phyloP scores from a whole-genome alignment of 1,284 basidiomycete genomes.

The Microbotryum intermedium region DNA sequence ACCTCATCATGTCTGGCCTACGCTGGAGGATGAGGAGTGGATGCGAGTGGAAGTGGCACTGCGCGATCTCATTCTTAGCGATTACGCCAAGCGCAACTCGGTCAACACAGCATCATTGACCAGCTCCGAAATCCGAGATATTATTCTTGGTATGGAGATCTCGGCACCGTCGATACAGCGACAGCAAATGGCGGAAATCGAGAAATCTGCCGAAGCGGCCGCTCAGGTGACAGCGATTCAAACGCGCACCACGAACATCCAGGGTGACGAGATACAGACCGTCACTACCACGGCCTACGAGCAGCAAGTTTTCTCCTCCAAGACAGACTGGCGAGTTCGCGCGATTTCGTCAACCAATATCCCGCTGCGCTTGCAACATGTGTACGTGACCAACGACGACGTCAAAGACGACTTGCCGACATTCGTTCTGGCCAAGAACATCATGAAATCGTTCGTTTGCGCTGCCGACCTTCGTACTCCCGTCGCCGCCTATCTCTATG shows the following conservation, averaged over 20 bases:
- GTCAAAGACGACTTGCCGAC: constrained; percentile 96
- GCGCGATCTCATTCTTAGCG: constrained; percentile 50
- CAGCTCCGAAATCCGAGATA: constrained; percentile 89
- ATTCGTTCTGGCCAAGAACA: constrained; percentile 95
- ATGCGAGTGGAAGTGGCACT: constrained; percentile 98
- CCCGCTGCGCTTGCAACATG: constrained; percentile 90
- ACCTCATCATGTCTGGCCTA: constrained; percentile 96
- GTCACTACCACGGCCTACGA: constrained; percentile 98
- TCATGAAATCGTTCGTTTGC: constrained; percentile 87
- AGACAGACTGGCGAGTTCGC: constrained; percentile 85
- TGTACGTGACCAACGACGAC: constrained; percentile 98
- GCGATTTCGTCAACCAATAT: constrained; percentile 68
- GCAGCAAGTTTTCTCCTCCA: constrained; percentile 92
- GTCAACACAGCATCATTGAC: constrained; percentile 98
- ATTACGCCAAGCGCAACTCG: constrained; percentile 98
- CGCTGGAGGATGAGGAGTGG: constrained; percentile 91
- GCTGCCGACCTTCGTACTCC: constrained; percentile 92
- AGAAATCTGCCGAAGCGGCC: constrained; percentile 90
- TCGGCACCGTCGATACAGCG: constrained; percentile 73
- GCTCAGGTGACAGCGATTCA: constrained; percentile 93
- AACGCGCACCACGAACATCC: constrained; percentile 94
- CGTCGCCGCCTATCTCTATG: constrained; percentile 90
- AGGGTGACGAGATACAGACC: constrained; percentile 92
- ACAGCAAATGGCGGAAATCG: constrained; percentile 98
- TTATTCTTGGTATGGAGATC: constrained; percentile 95